Evolutionary conservation across 2,329 filamentous ascomycete genomes (phyloP), one percentile per base, ranked within the genome.

Genomic region (Chrysoporthe puriensis): DNA sequence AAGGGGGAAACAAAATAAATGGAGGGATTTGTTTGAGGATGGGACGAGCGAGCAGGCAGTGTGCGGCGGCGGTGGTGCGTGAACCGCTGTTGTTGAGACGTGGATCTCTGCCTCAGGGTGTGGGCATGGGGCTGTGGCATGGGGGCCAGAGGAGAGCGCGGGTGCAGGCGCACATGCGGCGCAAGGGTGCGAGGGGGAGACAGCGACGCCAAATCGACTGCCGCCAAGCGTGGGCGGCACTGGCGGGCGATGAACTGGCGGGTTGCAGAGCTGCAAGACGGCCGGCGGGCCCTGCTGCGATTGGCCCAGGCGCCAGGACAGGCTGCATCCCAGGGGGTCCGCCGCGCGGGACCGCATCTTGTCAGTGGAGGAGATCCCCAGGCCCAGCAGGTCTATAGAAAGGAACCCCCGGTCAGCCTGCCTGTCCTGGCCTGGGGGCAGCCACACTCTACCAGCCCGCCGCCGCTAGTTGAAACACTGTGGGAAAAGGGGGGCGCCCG

Each of bases 381-480:
- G 32, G 26, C 16, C 26, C 26, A 54, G 50, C 26, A 34, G 16
- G 50, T 54, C 26, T 32, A n/a, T 21, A 48, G n/a, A 11, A 16
- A 16, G 42, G 6, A 26, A n/a, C 42, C 43, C 59, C 59, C 59
- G 36, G 59, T 61, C 59, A 46, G 43, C 59, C 43, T 61, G 43
- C 59, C 59, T 46, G 59, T 34, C 48, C 42, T 32, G 59, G 59
- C 21, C 16, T 61, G 42, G 57, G n/a, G 43, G 26, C 43, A 13
- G 44, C 43, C 21, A 61, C 32, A n/a, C 34, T 16, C 56, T 42
- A 58, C 32, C 56, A 58, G 50, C 56, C 36, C 36, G 56, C 44
- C 57, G 40, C 57, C 42, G 57, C 26, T 46, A 46, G 59, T 34
- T 61, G 59, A 61, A 61, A 61, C 59, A 61, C 14, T n/a, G 26